A percentile compares a stretch with the other conserved stretches of the same genome.
These are phyloP conservation scores for Amyloporia xantha DNA, from an alignment of 768 basidiomycete genomes.

Conservation along the genomic window DNA sequence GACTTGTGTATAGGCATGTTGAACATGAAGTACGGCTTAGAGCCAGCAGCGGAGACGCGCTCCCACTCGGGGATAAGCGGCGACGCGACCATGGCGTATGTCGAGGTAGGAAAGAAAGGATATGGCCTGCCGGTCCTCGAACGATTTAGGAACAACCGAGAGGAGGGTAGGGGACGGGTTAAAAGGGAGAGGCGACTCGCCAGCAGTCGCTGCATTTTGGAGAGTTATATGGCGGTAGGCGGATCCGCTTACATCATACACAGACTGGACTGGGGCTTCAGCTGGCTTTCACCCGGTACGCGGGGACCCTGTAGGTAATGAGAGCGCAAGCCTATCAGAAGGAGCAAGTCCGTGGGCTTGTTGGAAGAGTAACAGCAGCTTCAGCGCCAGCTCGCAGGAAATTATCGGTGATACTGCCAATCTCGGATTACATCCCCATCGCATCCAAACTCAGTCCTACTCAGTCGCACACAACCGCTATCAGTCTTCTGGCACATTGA, in stretches of 20 bases:
- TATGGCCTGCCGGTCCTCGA: background rate
- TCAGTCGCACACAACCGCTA: background rate
- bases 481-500: background rate
- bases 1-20: conserved; percentile 60
- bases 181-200: conserved; percentile 9
- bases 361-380: background rate
- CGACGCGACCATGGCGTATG: conserved; percentile 10
- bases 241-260: conserved; percentile 5
- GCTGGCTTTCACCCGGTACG: too few relatives aligned
- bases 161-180: background rate
- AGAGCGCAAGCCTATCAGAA: background rate
- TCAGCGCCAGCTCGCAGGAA: background rate
- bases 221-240: background rate
- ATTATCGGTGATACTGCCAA: background rate
- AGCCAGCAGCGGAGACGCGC: conserved; percentile 8
- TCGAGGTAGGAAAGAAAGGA: conserved; percentile 2
- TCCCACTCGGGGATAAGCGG: conserved; percentile 9
- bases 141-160: background rate
- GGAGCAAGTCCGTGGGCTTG: background rate
- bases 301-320: background rate
- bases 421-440: background rate
- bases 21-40: conserved; percentile 43
- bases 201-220: conserved; percentile 14
- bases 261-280: background rate
- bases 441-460: background rate